phyloP scores from a whole-genome alignment of 106 monocot genomes.

The Dactylorhiza incarnata region DNA sequence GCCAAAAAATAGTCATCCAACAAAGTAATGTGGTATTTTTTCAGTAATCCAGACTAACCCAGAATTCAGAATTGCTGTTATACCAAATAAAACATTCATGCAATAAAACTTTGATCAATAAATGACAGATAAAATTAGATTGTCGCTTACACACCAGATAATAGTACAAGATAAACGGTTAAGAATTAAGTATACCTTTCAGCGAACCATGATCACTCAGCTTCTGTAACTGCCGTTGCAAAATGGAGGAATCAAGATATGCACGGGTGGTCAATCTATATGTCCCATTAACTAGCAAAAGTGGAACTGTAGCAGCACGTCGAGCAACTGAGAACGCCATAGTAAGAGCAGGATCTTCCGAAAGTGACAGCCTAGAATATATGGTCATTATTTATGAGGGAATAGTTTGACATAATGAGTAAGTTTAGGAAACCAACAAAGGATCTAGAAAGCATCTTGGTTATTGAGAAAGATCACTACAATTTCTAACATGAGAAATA shows the following conservation, averaged over 20 bases:
- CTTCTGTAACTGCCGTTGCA: conserved; percentile 78
- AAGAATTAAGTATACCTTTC: conserved; percentile 44
- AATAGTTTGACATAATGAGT: background rate
- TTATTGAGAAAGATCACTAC: background rate
- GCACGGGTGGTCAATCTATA: conserved; percentile 80
- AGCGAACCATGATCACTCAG: conserved; percentile 63
- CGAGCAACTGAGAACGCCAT: conserved; percentile 93
- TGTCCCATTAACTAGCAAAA: conserved; percentile 89
- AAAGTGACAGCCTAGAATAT: conserved; percentile 59
- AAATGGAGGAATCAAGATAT: conserved; percentile 84
- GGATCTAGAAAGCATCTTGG: background rate
- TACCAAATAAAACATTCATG: background rate
- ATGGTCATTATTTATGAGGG: background rate
- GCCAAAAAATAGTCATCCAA: background rate
- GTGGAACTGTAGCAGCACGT: conserved; percentile 85
- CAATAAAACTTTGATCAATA: background rate
- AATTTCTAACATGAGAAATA: background rate
- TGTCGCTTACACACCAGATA: background rate
- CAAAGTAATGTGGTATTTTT: background rate
- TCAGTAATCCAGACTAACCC: background rate
- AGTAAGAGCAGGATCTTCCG: conserved; percentile 65
- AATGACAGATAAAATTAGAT: background rate
- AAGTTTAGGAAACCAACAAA: background rate
- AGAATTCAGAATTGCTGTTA: background rate
- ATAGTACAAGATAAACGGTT: background rate